Percentiles rank a stretch among this genome's conserved stretches.
phyloP scores from a whole-genome alignment of 306 rosid species.

The Corylus heterophylla region DNA sequence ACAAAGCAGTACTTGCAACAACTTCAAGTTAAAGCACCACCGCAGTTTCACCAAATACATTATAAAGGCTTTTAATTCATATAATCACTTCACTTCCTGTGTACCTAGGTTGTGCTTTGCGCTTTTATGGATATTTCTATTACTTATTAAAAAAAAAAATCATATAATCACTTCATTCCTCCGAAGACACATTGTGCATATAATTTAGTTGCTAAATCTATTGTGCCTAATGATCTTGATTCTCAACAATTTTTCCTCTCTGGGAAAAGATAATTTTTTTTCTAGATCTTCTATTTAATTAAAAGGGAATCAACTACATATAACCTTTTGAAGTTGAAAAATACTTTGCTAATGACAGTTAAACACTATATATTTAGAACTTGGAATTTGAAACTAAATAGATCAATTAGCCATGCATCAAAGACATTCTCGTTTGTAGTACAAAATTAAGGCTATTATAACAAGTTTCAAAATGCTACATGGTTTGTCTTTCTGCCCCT shows the following conservation, averaged over 20 bases:
- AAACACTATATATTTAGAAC: not conserved
- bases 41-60: not conserved
- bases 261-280: not conserved
- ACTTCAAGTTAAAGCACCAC: not conserved
- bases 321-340: not conserved
- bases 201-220: not conserved
- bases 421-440: not conserved
- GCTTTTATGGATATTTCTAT: too few species aligned
- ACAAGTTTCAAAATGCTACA: not conserved
- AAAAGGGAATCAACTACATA: not conserved
- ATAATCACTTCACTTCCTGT: not conserved
- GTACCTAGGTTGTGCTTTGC: too few species aligned
- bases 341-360: not conserved
- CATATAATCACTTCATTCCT: not conserved
- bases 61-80: not conserved
- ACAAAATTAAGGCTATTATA: not conserved
- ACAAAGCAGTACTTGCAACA: not conserved
- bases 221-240: too few species aligned
- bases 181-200: not conserved
- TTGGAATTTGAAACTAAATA: constrained; percentile 1
- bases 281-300: not conserved
- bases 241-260: not conserved
- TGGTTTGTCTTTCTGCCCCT: too few species aligned
- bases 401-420: not conserved
- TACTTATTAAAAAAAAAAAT: too few species aligned